Conservation (phyloP, 805 yeast genomes). For the Wickerhamomyces sydowiorum region DNA sequence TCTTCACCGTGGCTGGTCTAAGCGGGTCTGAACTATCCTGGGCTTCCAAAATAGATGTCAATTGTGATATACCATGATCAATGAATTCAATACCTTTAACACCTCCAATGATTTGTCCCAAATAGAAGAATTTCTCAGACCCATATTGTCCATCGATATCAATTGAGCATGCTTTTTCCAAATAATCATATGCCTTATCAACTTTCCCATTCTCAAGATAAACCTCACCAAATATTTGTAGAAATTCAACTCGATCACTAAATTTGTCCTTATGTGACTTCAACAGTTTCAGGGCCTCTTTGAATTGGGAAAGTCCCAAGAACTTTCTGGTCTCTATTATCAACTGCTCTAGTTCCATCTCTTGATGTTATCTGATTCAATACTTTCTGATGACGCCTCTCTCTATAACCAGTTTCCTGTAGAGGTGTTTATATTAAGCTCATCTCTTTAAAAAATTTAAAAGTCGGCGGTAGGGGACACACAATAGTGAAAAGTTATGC, state of each 20-base stretch:
- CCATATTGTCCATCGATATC: slow-evolving; percentile 66
- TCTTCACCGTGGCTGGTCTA: slow-evolving; percentile 40
- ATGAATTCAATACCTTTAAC: slow-evolving; percentile 59
- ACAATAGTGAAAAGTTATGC: no score
- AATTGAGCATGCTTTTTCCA: slow-evolving; percentile 54
- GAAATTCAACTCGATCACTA: slow-evolving; percentile 35
- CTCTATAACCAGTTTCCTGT: no score
- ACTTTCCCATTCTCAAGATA: slow-evolving; percentile 75
- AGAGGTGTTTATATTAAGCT: no score
- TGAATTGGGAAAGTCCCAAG: slow-evolving; percentile 4
- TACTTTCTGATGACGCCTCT: no score
- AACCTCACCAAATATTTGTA: slow-evolving; percentile 68
- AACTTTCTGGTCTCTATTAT: neutral
- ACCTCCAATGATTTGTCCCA: slow-evolving; percentile 91
- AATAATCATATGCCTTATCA: slow-evolving; percentile 65
- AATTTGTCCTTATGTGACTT: slow-evolving; percentile 28
- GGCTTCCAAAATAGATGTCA: slow-evolving; percentile 34
- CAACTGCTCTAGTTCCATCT: neutral
- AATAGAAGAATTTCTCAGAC: slow-evolving; percentile 78
- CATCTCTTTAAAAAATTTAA: no score
- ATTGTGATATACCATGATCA: slow-evolving; percentile 53
- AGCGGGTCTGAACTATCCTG: slow-evolving; percentile 22
- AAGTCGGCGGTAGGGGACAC: no score
- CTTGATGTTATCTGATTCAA: no score
- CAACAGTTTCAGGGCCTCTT: slow-evolving; percentile 29